phyloP scores from a whole-genome alignment of 225 moss, liverwort and hornwort species.

The Sphagnum tenellum region DNA sequence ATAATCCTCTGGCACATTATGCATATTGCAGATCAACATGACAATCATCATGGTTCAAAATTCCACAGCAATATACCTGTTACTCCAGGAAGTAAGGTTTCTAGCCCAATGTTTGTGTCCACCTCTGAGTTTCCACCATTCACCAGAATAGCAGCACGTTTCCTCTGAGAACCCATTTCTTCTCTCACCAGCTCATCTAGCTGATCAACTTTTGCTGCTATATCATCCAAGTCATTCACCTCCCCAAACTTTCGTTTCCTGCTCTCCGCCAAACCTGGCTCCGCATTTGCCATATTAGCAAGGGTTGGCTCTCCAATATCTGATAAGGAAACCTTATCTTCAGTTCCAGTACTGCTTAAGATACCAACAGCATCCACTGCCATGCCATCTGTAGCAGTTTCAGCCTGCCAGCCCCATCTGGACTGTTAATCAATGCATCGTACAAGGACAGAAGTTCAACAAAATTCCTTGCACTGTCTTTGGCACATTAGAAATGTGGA shows the following conservation, averaged over 20 bases:
- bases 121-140: slow-evolving; percentile 27
- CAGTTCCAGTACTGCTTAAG: slow-evolving; percentile 9
- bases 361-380: slow-evolving; percentile 12
- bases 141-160: slow-evolving; percentile 21
- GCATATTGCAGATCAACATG: too few relatives aligned
- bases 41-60: too few relatives aligned
- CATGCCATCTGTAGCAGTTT: slow-evolving; percentile 12
- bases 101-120: slow-evolving; percentile 16
- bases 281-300: too few relatives aligned
- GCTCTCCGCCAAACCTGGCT: slow-evolving; percentile 4
- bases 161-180: slow-evolving; percentile 21
- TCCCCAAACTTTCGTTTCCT: slow-evolving; percentile 24
- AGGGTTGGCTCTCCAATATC: too few relatives aligned
- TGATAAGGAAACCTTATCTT: slow-evolving; percentile 8
- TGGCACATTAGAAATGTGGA: too few relatives aligned
- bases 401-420: slow-evolving; percentile 11
- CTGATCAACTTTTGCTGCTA: slow-evolving; percentile 27
- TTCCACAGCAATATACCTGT: background rate
- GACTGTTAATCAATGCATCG: too few relatives aligned
- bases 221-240: slow-evolving; percentile 24
- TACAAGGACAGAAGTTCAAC: too few relatives aligned
- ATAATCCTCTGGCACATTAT: too few relatives aligned
- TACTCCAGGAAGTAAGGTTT: slow-evolving; percentile 4
- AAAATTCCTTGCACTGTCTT: too few relatives aligned
- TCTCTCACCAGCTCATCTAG: slow-evolving; percentile 36